Evolutionary conservation across 2,329 filamentous ascomycete genomes (phyloP), one percentile per base, ranked within the genome.

Genomic region (Thermothelomyces thermophilus): DNA sequence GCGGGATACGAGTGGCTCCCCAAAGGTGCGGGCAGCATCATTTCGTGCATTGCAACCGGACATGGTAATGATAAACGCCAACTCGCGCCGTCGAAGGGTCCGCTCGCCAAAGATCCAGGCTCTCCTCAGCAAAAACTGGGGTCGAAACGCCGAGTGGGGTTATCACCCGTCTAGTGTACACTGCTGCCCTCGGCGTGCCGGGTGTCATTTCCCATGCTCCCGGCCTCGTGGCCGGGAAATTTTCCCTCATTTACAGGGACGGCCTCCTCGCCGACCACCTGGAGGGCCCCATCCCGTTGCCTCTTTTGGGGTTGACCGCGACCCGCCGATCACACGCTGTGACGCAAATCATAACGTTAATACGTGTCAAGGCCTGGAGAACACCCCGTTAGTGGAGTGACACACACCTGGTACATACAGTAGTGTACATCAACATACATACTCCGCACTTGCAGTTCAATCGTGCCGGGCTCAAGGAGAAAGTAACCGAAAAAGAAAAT

Each of bases 201-300:
- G 35, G 30, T 41, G 46, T 53, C 39, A 49, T 49, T 51, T 52
- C 42, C 50, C 60, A 35, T 30, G 62, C 62, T 58, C 63, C 61
- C 35, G 40, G 13, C 62, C 60, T 58, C 62, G 56, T 54, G 63
- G 63, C 50, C 63, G 59, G 63, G 57, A 61, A 62, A 62, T 65
- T 63, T 59, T 49, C 19, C 33, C 53, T 60, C 56, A 48, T 60
- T 61, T n/a, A n/a, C n/a, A n/a, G n/a, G n/a, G n/a, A 62, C 63
- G 59, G 62, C 55, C 60, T 63, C 60, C 59, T 54, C 53, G 56
- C 60, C 5, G 24, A 26, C 24, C 24, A 11, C 14, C 2, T n/a
- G 6, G 33, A 5, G 53, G 63, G 57, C 58, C 63, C 59, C 57
- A 48, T 51, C 46, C 43, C 53, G 26, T 22, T 43, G 13, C 40